These are phyloP conservation scores for Rutstroemia sp. DNA, from an alignment of 2,329 filamentous ascomycete genomes.

Conservation along the genomic window DNA sequence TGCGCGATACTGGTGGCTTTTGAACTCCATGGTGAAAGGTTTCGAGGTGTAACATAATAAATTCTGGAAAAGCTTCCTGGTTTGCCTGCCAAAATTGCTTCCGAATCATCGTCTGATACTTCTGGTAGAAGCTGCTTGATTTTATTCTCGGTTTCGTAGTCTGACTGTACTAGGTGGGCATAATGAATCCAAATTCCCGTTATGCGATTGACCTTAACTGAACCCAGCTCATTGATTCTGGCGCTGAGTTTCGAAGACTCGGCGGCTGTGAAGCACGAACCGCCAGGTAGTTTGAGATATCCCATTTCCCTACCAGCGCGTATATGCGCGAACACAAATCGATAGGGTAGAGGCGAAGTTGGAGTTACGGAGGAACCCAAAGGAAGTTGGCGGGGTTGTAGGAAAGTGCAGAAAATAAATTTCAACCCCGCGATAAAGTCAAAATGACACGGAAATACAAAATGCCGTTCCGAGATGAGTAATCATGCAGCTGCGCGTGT, in stretches of 20 bases:
- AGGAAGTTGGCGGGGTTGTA: background rate
- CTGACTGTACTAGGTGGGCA: conserved; percentile 20
- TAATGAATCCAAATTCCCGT: conserved; percentile 27
- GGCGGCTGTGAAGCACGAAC: conserved; percentile 24
- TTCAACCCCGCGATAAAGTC: background rate
- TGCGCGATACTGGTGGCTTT: conserved; percentile 91
- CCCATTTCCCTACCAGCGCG: conserved; percentile 15
- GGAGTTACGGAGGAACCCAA: background rate
- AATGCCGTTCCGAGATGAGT: too few species aligned
- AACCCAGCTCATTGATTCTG: conserved; percentile 16
- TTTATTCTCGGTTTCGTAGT: conserved; percentile 18
- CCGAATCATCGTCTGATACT: conserved; percentile 7
- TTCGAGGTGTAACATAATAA: conserved; percentile 69
- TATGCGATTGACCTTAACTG: conserved; percentile 19
- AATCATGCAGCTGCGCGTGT: too few species aligned
- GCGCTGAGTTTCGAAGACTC: conserved; percentile 24
- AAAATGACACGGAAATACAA: too few species aligned
- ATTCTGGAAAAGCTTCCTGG: conserved; percentile 12
- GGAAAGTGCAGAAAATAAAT: background rate
- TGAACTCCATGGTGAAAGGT: conserved; percentile 95
- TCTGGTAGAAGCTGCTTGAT: conserved; percentile 23
- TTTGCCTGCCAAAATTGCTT: conserved; percentile 11
- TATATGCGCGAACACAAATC: background rate
- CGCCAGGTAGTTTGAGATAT: conserved; percentile 23
- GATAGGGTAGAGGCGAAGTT: background rate